These are phyloP conservation scores for Rhizopogon vulgaris DNA, from an alignment of 768 basidiomycete species.

Conservation along the genomic window DNA sequence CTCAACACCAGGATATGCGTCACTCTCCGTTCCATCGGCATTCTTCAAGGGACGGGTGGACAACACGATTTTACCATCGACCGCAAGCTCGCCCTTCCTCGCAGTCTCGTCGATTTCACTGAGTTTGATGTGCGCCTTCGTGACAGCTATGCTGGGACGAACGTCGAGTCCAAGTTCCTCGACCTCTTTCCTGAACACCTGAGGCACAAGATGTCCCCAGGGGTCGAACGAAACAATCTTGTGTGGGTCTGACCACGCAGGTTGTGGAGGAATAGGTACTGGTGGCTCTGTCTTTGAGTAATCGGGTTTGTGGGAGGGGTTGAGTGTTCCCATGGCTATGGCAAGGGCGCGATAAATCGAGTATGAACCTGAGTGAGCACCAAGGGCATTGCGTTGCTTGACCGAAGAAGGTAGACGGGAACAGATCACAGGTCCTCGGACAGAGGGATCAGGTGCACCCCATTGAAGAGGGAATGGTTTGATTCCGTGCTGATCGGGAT, in stretches of 20 bases:
- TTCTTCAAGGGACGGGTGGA: conserved; percentile 59
- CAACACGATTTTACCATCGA: conserved; percentile 83
- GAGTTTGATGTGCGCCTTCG: conserved; percentile 91
- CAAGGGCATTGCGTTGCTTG: conserved; percentile 89
- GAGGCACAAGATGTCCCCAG: conserved; percentile 83
- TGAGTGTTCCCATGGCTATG: conserved; percentile 83
- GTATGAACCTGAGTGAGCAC: conserved; percentile 91
- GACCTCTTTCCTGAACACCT: conserved; percentile 56
- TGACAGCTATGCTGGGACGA: conserved; percentile 89
- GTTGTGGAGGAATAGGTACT: conserved; percentile 68
- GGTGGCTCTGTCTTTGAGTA: conserved; percentile 83
- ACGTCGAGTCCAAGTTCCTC: conserved; percentile 72
- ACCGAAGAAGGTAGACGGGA: conserved; percentile 79
- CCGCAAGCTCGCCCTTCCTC: conserved; percentile 57
- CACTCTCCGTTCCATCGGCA: conserved; percentile 52
- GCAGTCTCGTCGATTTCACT: conserved; percentile 85
- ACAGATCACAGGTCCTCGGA: conserved; percentile 84
- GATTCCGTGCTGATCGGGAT: conserved; percentile 92
- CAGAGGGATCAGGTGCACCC: conserved; percentile 61
- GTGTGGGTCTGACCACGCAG: conserved; percentile 64
- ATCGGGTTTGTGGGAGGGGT: conserved; percentile 76
- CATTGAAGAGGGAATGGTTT: conserved; percentile 72
- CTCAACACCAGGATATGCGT: conserved; percentile 74
- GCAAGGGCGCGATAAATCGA: conserved; percentile 91
- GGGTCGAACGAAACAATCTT: conserved; percentile 95